These are phyloP conservation scores for Spathaspora sp. DNA, from an alignment of 805 yeast genomes.

Conservation along the genomic window DNA sequence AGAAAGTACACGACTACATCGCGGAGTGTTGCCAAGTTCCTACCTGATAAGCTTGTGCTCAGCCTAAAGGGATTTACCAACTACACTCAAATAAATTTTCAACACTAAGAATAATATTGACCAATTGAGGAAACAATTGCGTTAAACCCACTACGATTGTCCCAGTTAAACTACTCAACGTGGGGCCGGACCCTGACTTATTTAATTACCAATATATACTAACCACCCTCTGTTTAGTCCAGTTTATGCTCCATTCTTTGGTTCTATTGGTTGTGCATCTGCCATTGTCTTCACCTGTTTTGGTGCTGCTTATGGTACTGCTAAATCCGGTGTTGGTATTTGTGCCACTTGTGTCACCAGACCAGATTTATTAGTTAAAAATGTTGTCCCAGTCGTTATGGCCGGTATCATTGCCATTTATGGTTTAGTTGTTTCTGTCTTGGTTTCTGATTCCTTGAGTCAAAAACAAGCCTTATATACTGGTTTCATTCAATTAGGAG, in stretches of 20 bases:
- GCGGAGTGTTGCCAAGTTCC: background rate
- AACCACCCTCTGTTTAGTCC: conserved; percentile 44
- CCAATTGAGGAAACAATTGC: too few relatives aligned
- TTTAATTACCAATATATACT: conserved; percentile 8
- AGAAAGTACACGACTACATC: background rate
- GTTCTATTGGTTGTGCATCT: conserved; percentile 98
- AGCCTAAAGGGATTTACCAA: background rate
- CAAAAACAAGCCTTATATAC: conserved; percentile 93
- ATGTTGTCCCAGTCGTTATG: conserved; percentile 96
- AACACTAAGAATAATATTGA: too few relatives aligned
- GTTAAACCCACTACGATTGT: too few relatives aligned
- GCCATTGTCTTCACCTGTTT: conserved; percentile 98
- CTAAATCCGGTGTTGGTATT: conserved; percentile 98
- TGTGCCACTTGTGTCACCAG: conserved; percentile 97
- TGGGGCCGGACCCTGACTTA: background rate
- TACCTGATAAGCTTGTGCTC: background rate
- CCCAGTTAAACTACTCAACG: too few relatives aligned
- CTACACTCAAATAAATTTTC: too few relatives aligned
- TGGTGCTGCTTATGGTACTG: conserved; percentile 99
- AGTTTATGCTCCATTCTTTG: conserved; percentile 93
- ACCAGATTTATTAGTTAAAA: conserved; percentile 92
- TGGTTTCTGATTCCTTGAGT: conserved; percentile 83
- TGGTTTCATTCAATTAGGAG: conserved; percentile 97
- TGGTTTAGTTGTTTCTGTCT: conserved; percentile 93
- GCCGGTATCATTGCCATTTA: conserved; percentile 99